phyloP scores from a whole-genome alignment of 257 asterid genomes.

The Catharanthus roseus region DNA sequence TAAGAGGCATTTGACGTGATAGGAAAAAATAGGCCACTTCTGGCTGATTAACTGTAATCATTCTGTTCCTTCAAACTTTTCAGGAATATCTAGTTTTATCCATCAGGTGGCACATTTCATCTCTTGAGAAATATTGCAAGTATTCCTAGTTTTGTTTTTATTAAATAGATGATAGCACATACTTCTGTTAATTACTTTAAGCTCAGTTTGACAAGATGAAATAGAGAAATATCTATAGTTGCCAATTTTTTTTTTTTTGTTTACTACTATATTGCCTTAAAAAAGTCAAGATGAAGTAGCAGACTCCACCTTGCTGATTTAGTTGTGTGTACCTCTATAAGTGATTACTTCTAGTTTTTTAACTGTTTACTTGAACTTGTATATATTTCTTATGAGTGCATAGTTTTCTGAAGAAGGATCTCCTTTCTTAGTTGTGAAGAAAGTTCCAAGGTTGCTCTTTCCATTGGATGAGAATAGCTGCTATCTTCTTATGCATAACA shows the following conservation, averaged over 20 bases:
- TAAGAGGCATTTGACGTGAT: background rate
- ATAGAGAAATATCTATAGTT: background rate
- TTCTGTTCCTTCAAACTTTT: background rate
- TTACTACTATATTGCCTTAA: no score
- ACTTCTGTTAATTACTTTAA: background rate
- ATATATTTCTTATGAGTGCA: background rate
- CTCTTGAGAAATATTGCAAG: background rate
- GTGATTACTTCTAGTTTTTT: background rate
- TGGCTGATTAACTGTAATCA: background rate
- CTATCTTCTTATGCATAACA: background rate
- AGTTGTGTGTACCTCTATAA: background rate
- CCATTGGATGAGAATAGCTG: background rate
- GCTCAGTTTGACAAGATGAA: background rate
- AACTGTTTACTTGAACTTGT: background rate
- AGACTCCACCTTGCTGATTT: background rate
- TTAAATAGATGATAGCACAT: background rate
- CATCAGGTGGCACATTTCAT: background rate
- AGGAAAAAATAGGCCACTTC: background rate
- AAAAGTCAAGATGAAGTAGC: background rate
- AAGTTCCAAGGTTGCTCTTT: background rate
- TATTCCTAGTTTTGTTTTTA: background rate
- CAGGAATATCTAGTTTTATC: background rate
- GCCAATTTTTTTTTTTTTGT: no score
- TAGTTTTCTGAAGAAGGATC: background rate
- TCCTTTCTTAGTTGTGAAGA: background rate